Evolutionary conservation across 805 yeast genomes (phyloP).

Genomic region (Citeromyces matritensis): DNA sequence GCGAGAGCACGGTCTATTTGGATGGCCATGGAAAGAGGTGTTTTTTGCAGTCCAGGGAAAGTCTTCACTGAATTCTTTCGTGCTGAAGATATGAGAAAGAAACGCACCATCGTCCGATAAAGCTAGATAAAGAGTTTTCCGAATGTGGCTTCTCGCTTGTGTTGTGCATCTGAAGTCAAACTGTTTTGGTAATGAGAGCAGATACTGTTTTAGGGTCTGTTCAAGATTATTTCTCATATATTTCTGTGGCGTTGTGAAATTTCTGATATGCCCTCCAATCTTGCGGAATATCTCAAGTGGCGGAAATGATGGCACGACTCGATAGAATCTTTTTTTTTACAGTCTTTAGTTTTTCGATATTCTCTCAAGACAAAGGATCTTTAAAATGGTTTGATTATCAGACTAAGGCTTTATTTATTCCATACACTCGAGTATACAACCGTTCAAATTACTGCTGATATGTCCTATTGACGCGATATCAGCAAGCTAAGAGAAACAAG

Average conservation of each 20-base stretch:
- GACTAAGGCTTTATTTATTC: no score
- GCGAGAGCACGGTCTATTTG: conserved; percentile 58
- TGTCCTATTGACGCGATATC: no score
- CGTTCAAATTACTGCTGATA: no score
- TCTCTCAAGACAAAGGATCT: no score
- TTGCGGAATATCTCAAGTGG: no score
- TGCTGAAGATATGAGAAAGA: conserved; percentile 19
- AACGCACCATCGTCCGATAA: conserved; percentile 25
- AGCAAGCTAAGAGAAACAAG: no score
- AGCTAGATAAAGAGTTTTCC: conserved; percentile 26
- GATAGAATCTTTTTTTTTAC: background rate
- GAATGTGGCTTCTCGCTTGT: conserved; percentile 14
- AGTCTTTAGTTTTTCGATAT: no score
- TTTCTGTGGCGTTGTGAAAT: no score
- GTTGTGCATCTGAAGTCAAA: conserved; percentile 15
- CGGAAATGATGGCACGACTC: background rate
- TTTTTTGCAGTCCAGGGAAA: background rate
- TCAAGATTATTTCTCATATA: no score
- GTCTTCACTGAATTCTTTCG: background rate
- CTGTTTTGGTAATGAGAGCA: conserved; percentile 21
- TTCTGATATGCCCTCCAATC: no score
- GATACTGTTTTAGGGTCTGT: conserved; percentile 5
- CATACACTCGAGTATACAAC: no score
- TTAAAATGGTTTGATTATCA: no score
- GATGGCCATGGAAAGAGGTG: conserved; percentile 22